Percentiles rank a stretch among this genome's conserved stretches.
phyloP scores from a whole-genome alignment of 2,329 filamentous ascomycete species.

The Juglanconis oblonga region DNA sequence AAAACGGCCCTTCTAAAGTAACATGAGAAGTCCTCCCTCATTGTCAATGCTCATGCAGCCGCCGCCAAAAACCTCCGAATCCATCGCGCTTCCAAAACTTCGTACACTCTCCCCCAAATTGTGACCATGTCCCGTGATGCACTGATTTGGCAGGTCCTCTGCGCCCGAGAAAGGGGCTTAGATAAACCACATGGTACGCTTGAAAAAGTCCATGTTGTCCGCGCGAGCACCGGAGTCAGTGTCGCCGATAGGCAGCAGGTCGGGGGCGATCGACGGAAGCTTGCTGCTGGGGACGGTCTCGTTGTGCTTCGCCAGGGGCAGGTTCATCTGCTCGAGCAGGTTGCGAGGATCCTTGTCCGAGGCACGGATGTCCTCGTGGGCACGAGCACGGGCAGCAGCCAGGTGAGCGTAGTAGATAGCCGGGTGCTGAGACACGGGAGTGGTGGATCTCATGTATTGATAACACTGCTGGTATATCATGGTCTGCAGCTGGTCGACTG shows the following conservation, averaged over 20 bases:
- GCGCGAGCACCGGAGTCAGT: conserved; percentile 8
- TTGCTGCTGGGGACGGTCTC: conserved; percentile 20
- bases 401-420: conserved; percentile 96
- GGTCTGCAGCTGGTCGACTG: conserved; percentile 69
- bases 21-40: background rate
- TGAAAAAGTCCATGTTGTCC: conserved; percentile 27
- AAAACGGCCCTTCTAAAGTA: background rate
- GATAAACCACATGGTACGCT: conserved; percentile 43
- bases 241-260: conserved; percentile 29
- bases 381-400: conserved; percentile 73
- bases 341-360: conserved; percentile 39
- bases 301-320: conserved; percentile 28
- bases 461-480: conserved; percentile 96
- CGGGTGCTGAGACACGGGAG: conserved; percentile 83
- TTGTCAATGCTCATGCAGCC: background rate
- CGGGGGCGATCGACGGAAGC: conserved; percentile 19
- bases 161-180: conserved; percentile 20
- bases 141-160: background rate
- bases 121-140: background rate
- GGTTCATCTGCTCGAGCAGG: conserved; percentile 24
- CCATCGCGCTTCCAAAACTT: background rate
- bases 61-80: background rate
- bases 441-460: conserved; percentile 88
- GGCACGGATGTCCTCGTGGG: conserved; percentile 60
- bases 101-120: background rate